Conservation (phyloP, 2,329 filamentous ascomycete species). For the Alternaria burnsii region DNA sequence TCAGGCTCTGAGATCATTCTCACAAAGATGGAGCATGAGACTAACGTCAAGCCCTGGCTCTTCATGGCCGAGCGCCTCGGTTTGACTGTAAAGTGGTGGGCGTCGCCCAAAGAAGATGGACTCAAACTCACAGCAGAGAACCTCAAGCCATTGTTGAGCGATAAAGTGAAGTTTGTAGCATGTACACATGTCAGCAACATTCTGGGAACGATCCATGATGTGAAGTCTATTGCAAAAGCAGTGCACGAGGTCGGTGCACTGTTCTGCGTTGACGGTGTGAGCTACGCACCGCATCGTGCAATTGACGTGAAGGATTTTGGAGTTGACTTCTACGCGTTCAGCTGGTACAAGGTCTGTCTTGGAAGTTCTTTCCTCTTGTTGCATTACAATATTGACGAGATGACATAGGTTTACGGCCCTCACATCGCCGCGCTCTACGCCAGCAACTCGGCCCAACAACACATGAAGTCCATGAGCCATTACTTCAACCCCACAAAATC, state of each 20-base stretch:
- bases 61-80: conserved; percentile 69
- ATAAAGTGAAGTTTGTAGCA: conserved; percentile 73
- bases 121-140: conserved; percentile 67
- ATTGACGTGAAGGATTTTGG: conserved; percentile 74
- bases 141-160: conserved; percentile 66
- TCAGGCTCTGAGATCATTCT: conserved; percentile 71
- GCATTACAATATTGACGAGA: background rate
- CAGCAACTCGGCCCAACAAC: conserved; percentile 63
- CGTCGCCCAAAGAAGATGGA: conserved; percentile 54
- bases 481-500: conserved; percentile 71
- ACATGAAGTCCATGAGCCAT: conserved; percentile 68
- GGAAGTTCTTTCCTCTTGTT: background rate
- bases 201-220: conserved; percentile 73
- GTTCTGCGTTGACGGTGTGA: conserved; percentile 78
- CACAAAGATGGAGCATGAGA: conserved; percentile 78
- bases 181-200: conserved; percentile 80
- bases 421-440: conserved; percentile 77
- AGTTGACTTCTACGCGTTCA: conserved; percentile 80
- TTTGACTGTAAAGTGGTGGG: conserved; percentile 76
- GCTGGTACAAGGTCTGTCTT: conserved; percentile 73
- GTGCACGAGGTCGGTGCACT: conserved; percentile 65
- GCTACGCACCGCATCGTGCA: conserved; percentile 75
- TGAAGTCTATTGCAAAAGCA: conserved; percentile 63
- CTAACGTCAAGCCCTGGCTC: conserved; percentile 78
- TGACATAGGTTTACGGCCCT: conserved; percentile 71